Evolutionary conservation across 345 rosid species (phyloP).

Genomic region (Psidium friedrichsthalianum): DNA sequence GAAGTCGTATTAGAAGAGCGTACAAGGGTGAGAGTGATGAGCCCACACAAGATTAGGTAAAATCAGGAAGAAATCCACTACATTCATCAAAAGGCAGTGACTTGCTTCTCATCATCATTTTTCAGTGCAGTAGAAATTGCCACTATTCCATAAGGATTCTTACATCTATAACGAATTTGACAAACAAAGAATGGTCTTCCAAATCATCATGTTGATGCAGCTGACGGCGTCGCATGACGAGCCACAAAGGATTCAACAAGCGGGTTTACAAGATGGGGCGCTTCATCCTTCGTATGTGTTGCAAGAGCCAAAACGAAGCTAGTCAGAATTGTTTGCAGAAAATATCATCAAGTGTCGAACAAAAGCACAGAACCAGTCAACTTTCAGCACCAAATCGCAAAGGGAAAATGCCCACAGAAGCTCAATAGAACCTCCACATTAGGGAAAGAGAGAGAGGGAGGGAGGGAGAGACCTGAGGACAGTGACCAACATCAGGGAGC

Average conservation of each 20-base stretch:
- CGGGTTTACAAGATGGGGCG: slow-evolving; percentile 81
- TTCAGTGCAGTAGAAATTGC: neutral
- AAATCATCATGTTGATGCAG: neutral
- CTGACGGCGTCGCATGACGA: slow-evolving; percentile 24
- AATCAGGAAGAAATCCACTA: neutral
- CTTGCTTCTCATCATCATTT: neutral
- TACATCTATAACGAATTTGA: neutral
- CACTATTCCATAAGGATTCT: neutral
- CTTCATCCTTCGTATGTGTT: slow-evolving; percentile 44
- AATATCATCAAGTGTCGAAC: neutral
- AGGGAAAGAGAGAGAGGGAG: neutral
- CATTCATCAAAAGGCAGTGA: neutral
- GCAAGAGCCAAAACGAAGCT: neutral
- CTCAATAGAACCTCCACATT: neutral
- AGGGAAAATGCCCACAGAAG: neutral
- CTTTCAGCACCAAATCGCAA: neutral
- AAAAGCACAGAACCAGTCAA: neutral
- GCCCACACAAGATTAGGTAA: neutral
- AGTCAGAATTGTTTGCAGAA: neutral
- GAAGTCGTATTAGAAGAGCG: neutral
- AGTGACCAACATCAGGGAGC: slow-evolving; percentile 77
- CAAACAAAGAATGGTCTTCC: neutral
- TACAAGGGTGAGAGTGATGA: neutral
- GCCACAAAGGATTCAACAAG: slow-evolving; percentile 70
- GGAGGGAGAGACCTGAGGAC: slow-evolving; percentile 65